Evolutionary conservation across 768 basidiomycete genomes (phyloP).

Genomic region (Butyriboletus loyo): DNA sequence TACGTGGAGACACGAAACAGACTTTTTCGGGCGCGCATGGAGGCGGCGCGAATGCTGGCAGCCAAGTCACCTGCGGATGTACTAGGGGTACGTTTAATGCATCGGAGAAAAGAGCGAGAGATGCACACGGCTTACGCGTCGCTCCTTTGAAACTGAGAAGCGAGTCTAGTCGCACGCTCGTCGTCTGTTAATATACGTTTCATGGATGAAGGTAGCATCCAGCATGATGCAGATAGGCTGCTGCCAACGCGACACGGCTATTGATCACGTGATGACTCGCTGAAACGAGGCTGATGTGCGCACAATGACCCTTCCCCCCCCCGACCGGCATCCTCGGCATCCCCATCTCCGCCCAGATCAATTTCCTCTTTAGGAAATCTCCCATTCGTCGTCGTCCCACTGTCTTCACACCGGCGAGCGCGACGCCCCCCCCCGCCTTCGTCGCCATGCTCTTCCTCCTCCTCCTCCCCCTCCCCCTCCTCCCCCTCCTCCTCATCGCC

Average conservation of each 20-base stretch:
- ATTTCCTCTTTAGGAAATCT: slow-evolving; percentile 10
- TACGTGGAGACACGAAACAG: slow-evolving; percentile 24
- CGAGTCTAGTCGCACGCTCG: slow-evolving; percentile 24
- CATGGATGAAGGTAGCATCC: slow-evolving; percentile 12
- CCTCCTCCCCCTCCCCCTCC: slow-evolving; percentile 8
- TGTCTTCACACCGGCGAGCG: slow-evolving; percentile 27
- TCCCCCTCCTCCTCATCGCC: slow-evolving; percentile 12
- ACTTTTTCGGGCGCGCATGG: slow-evolving; percentile 63
- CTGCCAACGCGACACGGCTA: background rate
- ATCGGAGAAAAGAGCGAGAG: slow-evolving; percentile 6
- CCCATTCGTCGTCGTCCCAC: slow-evolving; percentile 9
- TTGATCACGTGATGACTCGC: slow-evolving; percentile 2
- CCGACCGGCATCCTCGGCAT: slow-evolving; percentile 13
- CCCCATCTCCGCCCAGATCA: slow-evolving; percentile 3
- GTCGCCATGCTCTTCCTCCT: slow-evolving; percentile 4
- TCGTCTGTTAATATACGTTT: slow-evolving; percentile 38
- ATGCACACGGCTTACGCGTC: slow-evolving; percentile 23
- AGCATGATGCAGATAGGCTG: background rate
- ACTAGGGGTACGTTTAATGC: slow-evolving; percentile 13
- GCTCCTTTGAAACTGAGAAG: slow-evolving; percentile 20
- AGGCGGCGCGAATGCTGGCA: slow-evolving; percentile 53
- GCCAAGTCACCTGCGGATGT: slow-evolving; percentile 50
- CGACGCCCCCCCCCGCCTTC: background rate
- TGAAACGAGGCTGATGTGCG: background rate
- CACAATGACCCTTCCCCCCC: background rate